phyloP scores from a whole-genome alignment of 345 rosid species.

The Nasturtium officinale region DNA sequence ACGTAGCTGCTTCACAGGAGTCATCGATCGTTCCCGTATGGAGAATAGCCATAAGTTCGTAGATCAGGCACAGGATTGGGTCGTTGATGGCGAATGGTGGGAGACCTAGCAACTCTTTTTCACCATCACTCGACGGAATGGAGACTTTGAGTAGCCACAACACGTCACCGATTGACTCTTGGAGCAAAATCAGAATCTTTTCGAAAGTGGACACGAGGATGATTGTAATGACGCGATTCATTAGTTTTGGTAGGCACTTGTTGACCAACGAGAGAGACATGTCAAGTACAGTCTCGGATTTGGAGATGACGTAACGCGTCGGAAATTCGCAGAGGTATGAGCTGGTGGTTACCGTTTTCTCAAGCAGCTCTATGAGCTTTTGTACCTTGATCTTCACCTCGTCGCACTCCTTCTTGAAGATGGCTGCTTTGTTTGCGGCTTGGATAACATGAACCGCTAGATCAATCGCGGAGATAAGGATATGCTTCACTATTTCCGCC shows the following conservation, averaged over 20 bases:
- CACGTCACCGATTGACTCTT: conserved; percentile 71
- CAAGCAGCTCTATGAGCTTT: conserved; percentile 63
- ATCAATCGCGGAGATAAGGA: conserved; percentile 66
- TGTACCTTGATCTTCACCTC: conserved; percentile 70
- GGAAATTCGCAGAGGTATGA: conserved; percentile 84
- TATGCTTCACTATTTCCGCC: conserved; percentile 74
- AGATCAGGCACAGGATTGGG: conserved; percentile 70
- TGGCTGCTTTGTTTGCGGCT: conserved; percentile 56
- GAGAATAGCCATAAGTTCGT: conserved; percentile 79
- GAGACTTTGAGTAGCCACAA: conserved; percentile 85
- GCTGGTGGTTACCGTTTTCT: conserved; percentile 70
- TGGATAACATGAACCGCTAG: conserved; percentile 65
- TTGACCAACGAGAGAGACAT: conserved; percentile 59
- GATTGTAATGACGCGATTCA: conserved; percentile 65
- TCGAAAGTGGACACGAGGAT: conserved; percentile 62
- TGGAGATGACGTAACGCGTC: conserved; percentile 71
- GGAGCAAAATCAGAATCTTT: conserved; percentile 59
- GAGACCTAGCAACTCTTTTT: conserved; percentile 59
- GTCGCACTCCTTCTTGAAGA: conserved; percentile 64
- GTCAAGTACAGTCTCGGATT: conserved; percentile 66
- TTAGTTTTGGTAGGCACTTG: conserved; percentile 62
- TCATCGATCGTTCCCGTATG: conserved; percentile 58
- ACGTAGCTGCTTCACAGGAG: conserved; percentile 66
- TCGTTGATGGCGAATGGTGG: conserved; percentile 82
- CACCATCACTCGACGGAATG: conserved; percentile 60